Evolutionary conservation across 2,329 filamentous ascomycete species (phyloP).

Genomic region (Epichloe hybrida): DNA sequence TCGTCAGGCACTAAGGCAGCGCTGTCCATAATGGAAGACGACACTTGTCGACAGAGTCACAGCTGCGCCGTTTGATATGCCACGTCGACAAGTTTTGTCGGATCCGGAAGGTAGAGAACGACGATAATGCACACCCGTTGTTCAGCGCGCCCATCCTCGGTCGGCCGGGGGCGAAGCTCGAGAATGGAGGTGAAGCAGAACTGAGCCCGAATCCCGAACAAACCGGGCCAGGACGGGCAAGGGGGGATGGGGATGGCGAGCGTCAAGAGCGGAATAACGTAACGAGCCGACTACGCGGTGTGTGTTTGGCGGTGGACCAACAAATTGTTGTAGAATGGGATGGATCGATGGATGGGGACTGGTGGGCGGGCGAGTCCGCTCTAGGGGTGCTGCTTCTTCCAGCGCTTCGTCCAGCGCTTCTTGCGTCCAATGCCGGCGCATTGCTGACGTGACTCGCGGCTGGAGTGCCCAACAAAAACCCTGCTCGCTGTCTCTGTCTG

Average conservation of each 20-base stretch:
- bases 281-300: background rate
- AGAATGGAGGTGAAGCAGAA: background rate
- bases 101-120: background rate
- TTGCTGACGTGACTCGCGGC: too few species aligned
- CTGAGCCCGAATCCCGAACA: background rate
- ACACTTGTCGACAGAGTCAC: conserved; percentile 5
- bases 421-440: too few species aligned
- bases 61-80: background rate
- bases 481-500: too few species aligned
- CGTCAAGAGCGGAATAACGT: background rate
- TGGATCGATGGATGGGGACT: background rate
- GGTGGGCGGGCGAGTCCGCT: background rate
- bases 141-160: conserved; percentile 21
- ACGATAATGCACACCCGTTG: conserved; percentile 9
- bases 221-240: background rate
- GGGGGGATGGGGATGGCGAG: background rate
- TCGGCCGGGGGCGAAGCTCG: conserved; percentile 8
- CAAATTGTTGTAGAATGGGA: background rate
- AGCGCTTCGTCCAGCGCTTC: too few species aligned
- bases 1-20: conserved; percentile 36
- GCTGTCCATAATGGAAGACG: conserved; percentile 33
- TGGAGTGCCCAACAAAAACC: too few species aligned
- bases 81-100: background rate
- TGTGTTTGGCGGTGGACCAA: background rate
- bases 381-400: too few species aligned